Evolutionary conservation across 2,329 filamentous ascomycete species (phyloP).

Genomic region (Penicillium sp.): DNA sequence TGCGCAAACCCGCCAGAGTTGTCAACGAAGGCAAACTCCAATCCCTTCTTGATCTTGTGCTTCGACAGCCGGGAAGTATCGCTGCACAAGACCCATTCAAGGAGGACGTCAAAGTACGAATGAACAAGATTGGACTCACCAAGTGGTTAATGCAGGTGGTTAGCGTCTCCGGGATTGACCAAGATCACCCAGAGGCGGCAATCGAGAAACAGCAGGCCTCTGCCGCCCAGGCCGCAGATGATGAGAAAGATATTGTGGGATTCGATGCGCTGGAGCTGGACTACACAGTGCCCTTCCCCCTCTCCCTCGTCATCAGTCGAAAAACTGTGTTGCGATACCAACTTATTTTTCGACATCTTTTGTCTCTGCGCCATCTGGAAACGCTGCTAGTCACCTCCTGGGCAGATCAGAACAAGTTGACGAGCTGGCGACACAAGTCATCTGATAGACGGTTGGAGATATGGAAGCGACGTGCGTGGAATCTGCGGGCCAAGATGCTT

Average conservation of each 20-base stretch:
- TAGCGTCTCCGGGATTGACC: slow-evolving; percentile 92
- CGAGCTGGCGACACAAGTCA: slow-evolving; percentile 80
- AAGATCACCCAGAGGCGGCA: slow-evolving; percentile 64
- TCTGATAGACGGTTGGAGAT: slow-evolving; percentile 73
- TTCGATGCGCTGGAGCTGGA: slow-evolving; percentile 94
- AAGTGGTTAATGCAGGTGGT: slow-evolving; percentile 95
- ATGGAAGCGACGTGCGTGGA: slow-evolving; percentile 94
- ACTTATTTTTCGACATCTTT: slow-evolving; percentile 87
- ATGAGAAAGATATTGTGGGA: slow-evolving; percentile 81
- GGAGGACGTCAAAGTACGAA: slow-evolving; percentile 95
- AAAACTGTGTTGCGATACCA: slow-evolving; percentile 98
- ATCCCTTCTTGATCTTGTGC: slow-evolving; percentile 88
- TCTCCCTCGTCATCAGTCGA: slow-evolving; percentile 91
- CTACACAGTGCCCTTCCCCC: slow-evolving; percentile 89
- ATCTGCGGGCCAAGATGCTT: slow-evolving; percentile 87
- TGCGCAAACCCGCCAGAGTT: slow-evolving; percentile 82
- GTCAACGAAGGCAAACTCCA: slow-evolving; percentile 94
- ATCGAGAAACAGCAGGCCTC: slow-evolving; percentile 73
- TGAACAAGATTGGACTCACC: slow-evolving; percentile 91
- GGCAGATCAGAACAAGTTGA: slow-evolving; percentile 81
- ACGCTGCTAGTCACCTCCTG: slow-evolving; percentile 82
- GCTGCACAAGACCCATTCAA: slow-evolving; percentile 96
- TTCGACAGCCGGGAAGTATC: slow-evolving; percentile 93
- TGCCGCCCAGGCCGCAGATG: slow-evolving; percentile 62
- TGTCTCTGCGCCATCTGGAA: slow-evolving; percentile 87